Base-by-base conservation (phyloP, 495 filamentous ascomycete genomes). In the Bacidia rubella region DNA sequence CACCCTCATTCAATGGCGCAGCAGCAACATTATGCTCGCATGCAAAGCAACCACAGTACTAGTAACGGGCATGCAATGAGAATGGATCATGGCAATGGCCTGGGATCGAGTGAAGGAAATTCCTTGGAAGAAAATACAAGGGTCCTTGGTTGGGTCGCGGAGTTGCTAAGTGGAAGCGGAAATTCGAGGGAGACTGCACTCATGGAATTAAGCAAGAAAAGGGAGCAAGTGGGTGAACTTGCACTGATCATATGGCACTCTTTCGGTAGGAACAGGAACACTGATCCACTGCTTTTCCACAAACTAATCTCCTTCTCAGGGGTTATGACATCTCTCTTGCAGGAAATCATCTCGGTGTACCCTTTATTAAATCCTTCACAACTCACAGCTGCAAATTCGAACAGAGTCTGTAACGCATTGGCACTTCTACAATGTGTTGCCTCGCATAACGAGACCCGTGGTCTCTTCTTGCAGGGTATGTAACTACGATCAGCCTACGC, bases 331-430 rank as follows among this genome's bases (percentile, higher is more conserved):
- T 90, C 88, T 25, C 72, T 99, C 12, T 78, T 97, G 47, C 92
- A 97, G 65, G 92, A 99, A 70, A 99, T 99, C 58, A 99, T 97
- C 62, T 95, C 90, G 11, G 92, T 99, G 23, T 99, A 99, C 60
- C 93, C 87, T 11, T 75, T 97, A 7, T 78, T 99, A 62, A 97
- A 94, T 67, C 92, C 93, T 2, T 95, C 89, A 11, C 90, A 95
- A 69, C 76, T 99, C 53, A 99, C 93, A 7, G 92, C 92, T 23
- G 89, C 93, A 15, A 90, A 93, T 3, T 94, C 87, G 2, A 99
- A 99, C 70, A 76, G 92, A 43, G 93, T 99, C 54, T 98, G 92
- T 73, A 99, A 99, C 66, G 92, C 92, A 42, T 78, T 99, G 51
- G 92, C 92, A 22, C 80, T 99, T 47, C 77, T 99, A 25, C 92